Percentiles rank a stretch among this genome's conserved stretches.
phyloP scores from a whole-genome alignment of 306 rosid genomes.

The Pachyrhizus erosus region DNA sequence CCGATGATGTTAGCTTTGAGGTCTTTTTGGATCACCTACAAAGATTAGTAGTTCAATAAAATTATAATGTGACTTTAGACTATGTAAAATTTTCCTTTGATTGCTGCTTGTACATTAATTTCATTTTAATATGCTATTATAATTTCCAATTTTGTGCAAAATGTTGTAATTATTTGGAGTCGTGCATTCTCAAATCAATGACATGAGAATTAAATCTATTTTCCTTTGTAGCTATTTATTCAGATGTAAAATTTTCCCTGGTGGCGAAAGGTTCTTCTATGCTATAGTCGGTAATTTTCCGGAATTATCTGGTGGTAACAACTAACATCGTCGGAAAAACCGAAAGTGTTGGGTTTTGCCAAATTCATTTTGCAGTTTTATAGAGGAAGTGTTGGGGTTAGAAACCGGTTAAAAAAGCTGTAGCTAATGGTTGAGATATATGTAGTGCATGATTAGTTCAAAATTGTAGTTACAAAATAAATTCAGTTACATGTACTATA shows the following conservation, averaged over 20 bases:
- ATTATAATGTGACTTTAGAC: not conserved
- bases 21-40: constrained; percentile 96
- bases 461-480: too few relatives aligned
- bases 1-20: constrained; percentile 95
- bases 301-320: not conserved
- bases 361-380: not conserved
- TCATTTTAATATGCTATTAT: constrained; percentile 2
- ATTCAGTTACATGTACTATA: too few relatives aligned
- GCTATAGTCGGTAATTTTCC: not conserved
- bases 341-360: not conserved
- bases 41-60: constrained; percentile 92
- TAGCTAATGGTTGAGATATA: too few relatives aligned
- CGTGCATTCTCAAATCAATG: not conserved
- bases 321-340: not conserved
- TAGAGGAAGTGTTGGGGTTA: too few relatives aligned
- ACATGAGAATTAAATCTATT: not conserved
- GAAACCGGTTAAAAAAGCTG: too few relatives aligned
- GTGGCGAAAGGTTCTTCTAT: not conserved
- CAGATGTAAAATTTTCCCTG: not conserved
- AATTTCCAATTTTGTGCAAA: constrained; percentile 43
- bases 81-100: constrained; percentile 34
- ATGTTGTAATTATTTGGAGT: constrained; percentile 46
- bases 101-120: constrained; percentile 43
- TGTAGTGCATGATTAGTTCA: too few relatives aligned
- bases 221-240: not conserved